phyloP scores from a whole-genome alignment of 805 yeast genomes.

The Hanseniaspora nectarophila region DNA sequence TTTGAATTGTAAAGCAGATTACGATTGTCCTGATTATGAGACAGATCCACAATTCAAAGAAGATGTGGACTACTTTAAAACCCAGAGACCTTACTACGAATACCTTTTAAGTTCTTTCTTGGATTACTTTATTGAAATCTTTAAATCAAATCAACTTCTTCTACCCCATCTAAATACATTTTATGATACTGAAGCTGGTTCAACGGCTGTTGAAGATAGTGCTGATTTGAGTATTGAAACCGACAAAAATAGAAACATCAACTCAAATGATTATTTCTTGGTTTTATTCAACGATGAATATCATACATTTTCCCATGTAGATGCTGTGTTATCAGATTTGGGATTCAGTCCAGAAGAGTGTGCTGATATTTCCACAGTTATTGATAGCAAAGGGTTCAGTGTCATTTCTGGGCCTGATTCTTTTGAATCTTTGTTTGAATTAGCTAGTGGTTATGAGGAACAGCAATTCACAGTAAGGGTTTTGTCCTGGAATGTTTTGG shows the following conservation, averaged over 20 bases:
- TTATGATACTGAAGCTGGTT: background rate
- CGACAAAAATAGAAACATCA: background rate
- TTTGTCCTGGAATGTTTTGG: slow-evolving; percentile 2
- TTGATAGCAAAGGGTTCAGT: slow-evolving; percentile 2
- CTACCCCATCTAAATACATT: background rate
- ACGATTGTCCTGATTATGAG: slow-evolving; percentile 8
- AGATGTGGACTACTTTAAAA: background rate
- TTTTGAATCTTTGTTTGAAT: background rate
- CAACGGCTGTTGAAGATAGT: background rate
- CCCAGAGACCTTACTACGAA: slow-evolving; percentile 18
- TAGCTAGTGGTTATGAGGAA: background rate
- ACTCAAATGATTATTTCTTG: slow-evolving; percentile 34
- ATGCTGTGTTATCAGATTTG: slow-evolving; percentile 30
- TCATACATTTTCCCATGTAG: slow-evolving; percentile 50
- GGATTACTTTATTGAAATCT: slow-evolving; percentile 35
- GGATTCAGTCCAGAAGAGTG: background rate
- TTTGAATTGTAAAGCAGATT: slow-evolving; percentile 39
- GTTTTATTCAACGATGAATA: slow-evolving; percentile 71
- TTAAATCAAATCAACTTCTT: slow-evolving; percentile 26
- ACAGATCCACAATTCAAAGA: slow-evolving; percentile 11
- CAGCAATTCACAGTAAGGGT: slow-evolving; percentile 4
- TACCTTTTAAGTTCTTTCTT: slow-evolving; percentile 26
- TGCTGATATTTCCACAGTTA: background rate
- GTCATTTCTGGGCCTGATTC: background rate
- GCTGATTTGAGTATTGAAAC: background rate